Evolutionary conservation across 176 grass and related monocot species (phyloP).

Genomic region (Zizania latifolia): DNA sequence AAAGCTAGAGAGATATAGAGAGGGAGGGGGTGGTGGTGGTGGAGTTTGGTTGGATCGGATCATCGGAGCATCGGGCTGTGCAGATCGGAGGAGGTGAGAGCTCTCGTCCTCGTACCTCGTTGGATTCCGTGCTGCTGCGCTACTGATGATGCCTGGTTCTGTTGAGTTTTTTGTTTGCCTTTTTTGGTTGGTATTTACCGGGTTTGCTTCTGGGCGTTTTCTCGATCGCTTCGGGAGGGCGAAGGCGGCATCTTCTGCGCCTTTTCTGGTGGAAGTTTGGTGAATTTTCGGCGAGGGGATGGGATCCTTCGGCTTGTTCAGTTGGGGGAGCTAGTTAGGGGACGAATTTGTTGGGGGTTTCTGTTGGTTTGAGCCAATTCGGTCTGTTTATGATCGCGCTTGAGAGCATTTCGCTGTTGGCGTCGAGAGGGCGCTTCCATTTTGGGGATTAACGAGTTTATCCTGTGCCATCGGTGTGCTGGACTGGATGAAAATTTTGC

Average conservation of each 20-base stretch:
- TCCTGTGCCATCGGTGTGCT: too few species aligned
- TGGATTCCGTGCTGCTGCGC: background rate
- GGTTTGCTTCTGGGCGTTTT: background rate
- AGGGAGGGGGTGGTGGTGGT: conserved; percentile 18
- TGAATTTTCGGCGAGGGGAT: background rate
- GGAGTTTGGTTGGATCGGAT: too few species aligned
- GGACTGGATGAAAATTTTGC: background rate
- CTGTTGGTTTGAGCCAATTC: background rate
- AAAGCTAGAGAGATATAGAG: conserved; percentile 9
- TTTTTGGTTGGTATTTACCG: background rate
- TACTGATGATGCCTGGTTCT: background rate
- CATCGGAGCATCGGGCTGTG: background rate
- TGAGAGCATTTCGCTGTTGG: conserved; percentile 22
- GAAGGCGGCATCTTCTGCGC: background rate
- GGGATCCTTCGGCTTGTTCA: background rate
- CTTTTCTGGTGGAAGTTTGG: background rate
- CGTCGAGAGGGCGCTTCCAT: too few species aligned
- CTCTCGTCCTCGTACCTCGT: conserved; percentile 2
- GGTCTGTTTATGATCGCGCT: background rate
- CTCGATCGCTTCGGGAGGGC: background rate
- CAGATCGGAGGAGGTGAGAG: conserved; percentile 48
- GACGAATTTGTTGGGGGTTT: conserved; percentile 17
- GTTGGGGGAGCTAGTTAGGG: too few species aligned
- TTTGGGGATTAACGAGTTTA: too few species aligned
- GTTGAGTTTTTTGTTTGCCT: background rate